Base-by-base conservation (phyloP, 2,329 filamentous ascomycete species). In the Zelopaecilomyces penicillatus region DNA sequence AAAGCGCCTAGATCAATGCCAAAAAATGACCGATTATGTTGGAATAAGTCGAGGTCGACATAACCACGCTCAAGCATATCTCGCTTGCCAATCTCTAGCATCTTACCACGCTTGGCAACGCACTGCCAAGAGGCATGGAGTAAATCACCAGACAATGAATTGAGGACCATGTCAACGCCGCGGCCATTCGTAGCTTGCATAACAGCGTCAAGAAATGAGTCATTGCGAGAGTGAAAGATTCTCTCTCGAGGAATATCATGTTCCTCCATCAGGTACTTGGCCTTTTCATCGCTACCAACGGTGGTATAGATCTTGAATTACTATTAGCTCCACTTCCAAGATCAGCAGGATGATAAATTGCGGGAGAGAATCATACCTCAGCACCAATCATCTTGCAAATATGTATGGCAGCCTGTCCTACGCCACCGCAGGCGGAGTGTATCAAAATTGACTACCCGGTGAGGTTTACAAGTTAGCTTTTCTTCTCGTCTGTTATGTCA, bases 21-120 rank as follows among this genome's bases (percentile, higher is more conserved):
- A 9, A 52, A 49, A 28, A 64, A 68, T 2, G 57, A 58, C 0
- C 64, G 56, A 4, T 63, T 65, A 1, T 48, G 50, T 3, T 63
- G 54, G 35, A 78, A 77, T 0, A 61, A 57, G 1, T 61, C 50
- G 69, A 77, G 71, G 2, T 65, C 63, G 4, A 77, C 58, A 5
- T 59, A 53, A 2, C 61, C 65, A 26, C 65, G 62, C 1, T 63
- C 62, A 1, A 63, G 51, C 2, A 72, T 55, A 39, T 73, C 68
- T 5, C 62, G 54, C 49, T 67, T 68, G 6, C 68, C 68, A n/a
- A 74, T 65, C 42, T 75, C 70, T 0, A 74, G 45, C 56, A 76
- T 66, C 3, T 54, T 60, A 0, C 69, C 71, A 39, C 65, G 69
- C 5, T 60, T 52, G 1, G 71, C 68, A 3, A 76, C 56, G 38